Conservation (phyloP, 352 stramenopile genomes). For the Pythium aristosporum region DNA sequence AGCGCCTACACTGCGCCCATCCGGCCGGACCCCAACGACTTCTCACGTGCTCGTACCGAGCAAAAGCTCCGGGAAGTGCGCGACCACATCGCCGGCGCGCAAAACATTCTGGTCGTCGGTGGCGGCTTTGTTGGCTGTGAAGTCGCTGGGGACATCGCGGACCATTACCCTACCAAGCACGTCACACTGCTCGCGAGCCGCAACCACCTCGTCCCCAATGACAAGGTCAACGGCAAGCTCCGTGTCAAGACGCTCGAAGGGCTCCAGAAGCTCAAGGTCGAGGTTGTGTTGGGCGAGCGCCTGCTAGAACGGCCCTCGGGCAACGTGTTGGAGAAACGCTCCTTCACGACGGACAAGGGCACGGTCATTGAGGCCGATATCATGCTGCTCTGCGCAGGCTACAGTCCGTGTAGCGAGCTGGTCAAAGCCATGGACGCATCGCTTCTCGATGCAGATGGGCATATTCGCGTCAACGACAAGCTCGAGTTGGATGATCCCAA, state of each 20-base stretch:
- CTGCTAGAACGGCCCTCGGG: conserved; percentile 37
- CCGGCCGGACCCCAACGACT: conserved; percentile 20
- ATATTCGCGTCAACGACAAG: conserved; percentile 45
- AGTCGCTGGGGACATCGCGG: conserved; percentile 56
- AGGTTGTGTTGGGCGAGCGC: conserved; percentile 55
- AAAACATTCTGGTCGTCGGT: conserved; percentile 49
- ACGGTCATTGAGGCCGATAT: conserved; percentile 54
- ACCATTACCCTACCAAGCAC: conserved; percentile 49
- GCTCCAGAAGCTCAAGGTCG: conserved; percentile 41
- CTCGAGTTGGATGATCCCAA: conserved; percentile 41
- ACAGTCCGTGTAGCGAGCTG: conserved; percentile 31
- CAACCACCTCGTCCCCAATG: conserved; percentile 32
- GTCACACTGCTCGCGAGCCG: conserved; percentile 54
- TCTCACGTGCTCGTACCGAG: conserved; percentile 27
- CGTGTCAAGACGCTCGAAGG: conserved; percentile 29
- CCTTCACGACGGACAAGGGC: conserved; percentile 44
- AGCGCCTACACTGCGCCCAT: conserved; percentile 32
- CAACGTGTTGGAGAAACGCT: conserved; percentile 39
- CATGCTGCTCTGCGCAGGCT: conserved; percentile 45
- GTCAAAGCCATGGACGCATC: conserved; percentile 32
- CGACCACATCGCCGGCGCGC: conserved; percentile 34
- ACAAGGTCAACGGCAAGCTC: conserved; percentile 53
- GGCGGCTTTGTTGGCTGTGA: conserved; percentile 57
- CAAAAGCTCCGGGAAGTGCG: conserved; percentile 32
- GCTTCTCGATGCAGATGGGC: conserved; percentile 33